These are phyloP conservation scores for Talaromyces verruculosus DNA, from an alignment of 2,329 filamentous ascomycete species.

Conservation along the genomic window DNA sequence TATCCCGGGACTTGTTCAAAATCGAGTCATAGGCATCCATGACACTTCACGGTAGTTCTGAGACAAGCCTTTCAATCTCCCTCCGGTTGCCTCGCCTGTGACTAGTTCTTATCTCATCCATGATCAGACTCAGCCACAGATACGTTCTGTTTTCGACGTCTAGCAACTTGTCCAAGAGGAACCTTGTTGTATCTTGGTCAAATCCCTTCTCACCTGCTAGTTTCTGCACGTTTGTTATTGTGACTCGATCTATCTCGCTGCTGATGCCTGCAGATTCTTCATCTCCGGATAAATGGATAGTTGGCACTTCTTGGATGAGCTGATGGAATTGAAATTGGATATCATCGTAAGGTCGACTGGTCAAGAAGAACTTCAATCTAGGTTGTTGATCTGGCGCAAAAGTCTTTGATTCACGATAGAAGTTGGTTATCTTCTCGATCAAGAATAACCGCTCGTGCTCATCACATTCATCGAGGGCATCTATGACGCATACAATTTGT, in stretches of 20 bases:
- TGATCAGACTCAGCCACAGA: conserved; percentile 39
- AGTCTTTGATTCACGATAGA: conserved; percentile 5
- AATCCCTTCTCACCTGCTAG: conserved; percentile 22
- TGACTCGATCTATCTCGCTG: conserved; percentile 26
- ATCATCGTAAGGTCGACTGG: conserved; percentile 20
- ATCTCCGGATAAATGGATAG: conserved; percentile 21
- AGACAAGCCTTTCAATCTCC: conserved; percentile 11
- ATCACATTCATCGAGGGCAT: conserved; percentile 43
- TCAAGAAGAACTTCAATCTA: conserved; percentile 35
- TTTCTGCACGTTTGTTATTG: conserved; percentile 19
- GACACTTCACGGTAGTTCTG: conserved; percentile 5
- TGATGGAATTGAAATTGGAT: conserved; percentile 10
- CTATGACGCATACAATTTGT: conserved; percentile 36
- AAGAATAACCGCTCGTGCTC: conserved; percentile 23
- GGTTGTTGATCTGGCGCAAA: not conserved
- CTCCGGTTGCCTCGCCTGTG: not conserved
- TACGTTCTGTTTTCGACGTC: conserved; percentile 36
- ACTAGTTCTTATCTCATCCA: conserved; percentile 22
- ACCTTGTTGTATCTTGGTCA: not conserved
- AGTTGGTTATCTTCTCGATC: conserved; percentile 1
- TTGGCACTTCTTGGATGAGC: conserved; percentile 3
- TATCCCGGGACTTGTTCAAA: conserved; percentile 15
- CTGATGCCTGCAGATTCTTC: conserved; percentile 19
- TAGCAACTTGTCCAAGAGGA: conserved; percentile 28
- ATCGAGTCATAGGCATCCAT: conserved; percentile 15